Evolutionary conservation across 2,329 filamentous ascomycete species (phyloP).

Genomic region (Aspergillus udagawae): DNA sequence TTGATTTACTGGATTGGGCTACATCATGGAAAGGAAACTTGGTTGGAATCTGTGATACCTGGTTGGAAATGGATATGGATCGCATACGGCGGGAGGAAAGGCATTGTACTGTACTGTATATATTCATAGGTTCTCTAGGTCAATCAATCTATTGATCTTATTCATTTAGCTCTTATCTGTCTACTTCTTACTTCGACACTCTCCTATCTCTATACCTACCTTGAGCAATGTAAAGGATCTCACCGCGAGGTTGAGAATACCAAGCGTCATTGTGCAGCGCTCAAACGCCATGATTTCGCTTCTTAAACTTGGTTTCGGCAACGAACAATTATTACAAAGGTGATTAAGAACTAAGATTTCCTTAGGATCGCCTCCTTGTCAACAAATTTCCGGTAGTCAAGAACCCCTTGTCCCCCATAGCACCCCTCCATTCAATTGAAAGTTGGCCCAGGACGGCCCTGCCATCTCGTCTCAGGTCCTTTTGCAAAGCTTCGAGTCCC

Average conservation of each 20-base stretch:
- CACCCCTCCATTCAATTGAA: constrained; percentile 80
- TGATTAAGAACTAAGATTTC: not conserved
- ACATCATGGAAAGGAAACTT: not conserved
- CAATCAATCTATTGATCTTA: not conserved
- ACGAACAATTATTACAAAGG: not conserved
- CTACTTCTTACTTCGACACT: too few relatives aligned
- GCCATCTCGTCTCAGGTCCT: constrained; percentile 47
- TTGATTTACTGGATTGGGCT: not conserved
- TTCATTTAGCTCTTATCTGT: not conserved
- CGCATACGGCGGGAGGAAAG: not conserved
- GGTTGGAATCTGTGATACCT: not conserved
- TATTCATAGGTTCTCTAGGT: not conserved
- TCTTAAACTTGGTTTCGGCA: too few relatives aligned
- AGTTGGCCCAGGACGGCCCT: constrained; percentile 71
- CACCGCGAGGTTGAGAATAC: constrained; percentile 15
- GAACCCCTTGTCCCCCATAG: constrained; percentile 85
- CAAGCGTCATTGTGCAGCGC: too few relatives aligned
- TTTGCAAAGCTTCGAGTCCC: constrained; percentile 48
- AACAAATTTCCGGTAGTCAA: constrained; percentile 79
- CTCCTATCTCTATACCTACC: too few relatives aligned
- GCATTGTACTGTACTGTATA: not conserved
- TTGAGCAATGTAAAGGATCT: constrained; percentile 23
- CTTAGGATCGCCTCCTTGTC: constrained; percentile 40
- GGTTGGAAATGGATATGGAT: not conserved
- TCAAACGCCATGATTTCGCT: too few relatives aligned